Conservation (phyloP, 2,329 filamentous ascomycete species). For the Venturiaceae sp. region DNA sequence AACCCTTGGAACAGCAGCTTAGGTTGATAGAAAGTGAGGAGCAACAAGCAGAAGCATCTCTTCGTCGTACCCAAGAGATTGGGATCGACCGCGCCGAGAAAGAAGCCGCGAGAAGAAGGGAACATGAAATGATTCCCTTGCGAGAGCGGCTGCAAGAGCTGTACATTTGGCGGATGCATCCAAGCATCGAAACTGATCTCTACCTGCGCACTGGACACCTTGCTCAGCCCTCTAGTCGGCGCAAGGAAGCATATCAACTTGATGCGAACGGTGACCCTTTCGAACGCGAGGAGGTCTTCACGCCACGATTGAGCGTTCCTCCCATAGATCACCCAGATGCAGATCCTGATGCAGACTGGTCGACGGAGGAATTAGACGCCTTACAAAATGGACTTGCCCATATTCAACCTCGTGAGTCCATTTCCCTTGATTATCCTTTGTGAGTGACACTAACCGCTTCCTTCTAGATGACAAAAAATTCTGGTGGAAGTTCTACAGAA, state of each 20-base stretch:
- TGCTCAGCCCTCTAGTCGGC: neutral
- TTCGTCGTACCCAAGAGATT: neutral
- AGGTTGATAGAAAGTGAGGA: neutral
- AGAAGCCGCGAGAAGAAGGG: neutral
- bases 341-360: neutral
- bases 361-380: neutral
- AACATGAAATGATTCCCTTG: neutral
- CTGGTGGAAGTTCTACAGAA: neutral
- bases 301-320: neutral
- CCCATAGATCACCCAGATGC: neutral
- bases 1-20: neutral
- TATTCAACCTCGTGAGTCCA: neutral
- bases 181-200: neutral
- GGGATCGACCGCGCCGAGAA: neutral
- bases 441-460: neutral
- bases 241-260: neutral
- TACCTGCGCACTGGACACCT: neutral
- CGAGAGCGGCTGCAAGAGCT: neutral
- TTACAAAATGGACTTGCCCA: neutral
- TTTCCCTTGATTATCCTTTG: neutral
- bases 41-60: neutral
- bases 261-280: conserved; percentile 6
- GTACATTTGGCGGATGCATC: neutral
- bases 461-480: neutral
- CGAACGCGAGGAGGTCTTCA: conserved; percentile 1